Conservation (phyloP, 2,329 filamentous ascomycete species). For the Penicillium sp. region DNA sequence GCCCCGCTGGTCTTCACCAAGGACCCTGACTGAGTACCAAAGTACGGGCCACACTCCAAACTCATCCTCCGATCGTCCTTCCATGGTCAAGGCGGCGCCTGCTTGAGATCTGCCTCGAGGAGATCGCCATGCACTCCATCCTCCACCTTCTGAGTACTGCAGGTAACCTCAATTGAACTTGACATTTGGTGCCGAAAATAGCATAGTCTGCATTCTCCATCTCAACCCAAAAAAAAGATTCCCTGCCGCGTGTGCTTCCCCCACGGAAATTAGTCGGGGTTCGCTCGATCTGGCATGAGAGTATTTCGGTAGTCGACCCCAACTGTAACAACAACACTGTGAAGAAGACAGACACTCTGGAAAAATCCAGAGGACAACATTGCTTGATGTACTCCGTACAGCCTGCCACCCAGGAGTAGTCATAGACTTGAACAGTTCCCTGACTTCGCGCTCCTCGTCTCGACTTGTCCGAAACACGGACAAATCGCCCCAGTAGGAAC, state of each 20-base stretch:
- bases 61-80: background rate
- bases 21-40: background rate
- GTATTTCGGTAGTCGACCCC: slow-evolving; percentile 2
- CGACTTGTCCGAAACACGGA: background rate
- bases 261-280: slow-evolving; percentile 11
- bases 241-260: slow-evolving; percentile 10
- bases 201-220: background rate
- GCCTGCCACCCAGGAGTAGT: background rate
- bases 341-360: slow-evolving; percentile 6
- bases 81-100: background rate
- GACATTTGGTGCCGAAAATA: background rate
- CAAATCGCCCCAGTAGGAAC: background rate
- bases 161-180: background rate
- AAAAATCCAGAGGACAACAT: background rate
- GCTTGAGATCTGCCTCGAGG: slow-evolving; percentile 2
- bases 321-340: background rate
- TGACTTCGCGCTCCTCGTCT: background rate
- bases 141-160: background rate
- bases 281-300: slow-evolving; percentile 14
- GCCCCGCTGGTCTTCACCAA: slow-evolving; percentile 7
- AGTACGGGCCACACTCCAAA: background rate
- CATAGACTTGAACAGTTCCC: background rate
- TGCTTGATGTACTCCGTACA: background rate
- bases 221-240: background rate
- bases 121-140: background rate